Evolutionary conservation across 2,329 filamentous ascomycete species (phyloP), one percentile per base, ranked within the genome.

Genomic region (Stagonosporopsis vannaccii): DNA sequence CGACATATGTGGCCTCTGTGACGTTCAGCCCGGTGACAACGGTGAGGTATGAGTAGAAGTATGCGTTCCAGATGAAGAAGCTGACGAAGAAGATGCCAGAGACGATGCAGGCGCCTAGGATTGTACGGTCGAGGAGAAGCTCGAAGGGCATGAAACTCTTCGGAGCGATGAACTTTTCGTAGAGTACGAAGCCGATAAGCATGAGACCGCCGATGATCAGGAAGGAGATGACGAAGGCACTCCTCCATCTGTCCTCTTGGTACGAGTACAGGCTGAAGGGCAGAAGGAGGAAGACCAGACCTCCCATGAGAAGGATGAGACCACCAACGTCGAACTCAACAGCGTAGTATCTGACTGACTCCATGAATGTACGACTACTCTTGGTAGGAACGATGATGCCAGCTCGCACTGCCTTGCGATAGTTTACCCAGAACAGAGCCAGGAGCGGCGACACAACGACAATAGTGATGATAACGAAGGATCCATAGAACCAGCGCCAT

Each of bases 401-500:
- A 4, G 74, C 59, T 56, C 81, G 81, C 54, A 78, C 77, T 3
- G 89, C 89, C 68, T 88, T 88, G 43, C 75, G 76, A 56, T 87
- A 81, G 62, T 89, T 80, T 67, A 60, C 45, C 41, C 36, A 62
- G 51, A 89, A 89, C 75, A 89, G 76, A 8, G 79, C 69, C n/a
- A 84, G 83, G 12, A 91, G 76, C 0, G 89, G 89, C 6, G 85
- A 60, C n/a, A 82, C 82, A 22, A 88, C 79, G 43, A 81, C 74
- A 0, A 87, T 86, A 6, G 86, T 77, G 57, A 90, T 80, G 59
- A 91, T 86, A 30, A 83, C 79, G 71, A 87, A 90, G 63, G 81
- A 80, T 23, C 87, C 89, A 65, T 87, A 90, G 2, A 80, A 86
- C 88, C 88, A 91, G 42, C 85, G 82, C 83, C 85, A 90, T 2